A percentile compares a stretch with the other conserved stretches of the same genome.
phyloP scores from a whole-genome alignment of 2,329 filamentous ascomycete genomes.

The Aureobasidium uvarum region DNA sequence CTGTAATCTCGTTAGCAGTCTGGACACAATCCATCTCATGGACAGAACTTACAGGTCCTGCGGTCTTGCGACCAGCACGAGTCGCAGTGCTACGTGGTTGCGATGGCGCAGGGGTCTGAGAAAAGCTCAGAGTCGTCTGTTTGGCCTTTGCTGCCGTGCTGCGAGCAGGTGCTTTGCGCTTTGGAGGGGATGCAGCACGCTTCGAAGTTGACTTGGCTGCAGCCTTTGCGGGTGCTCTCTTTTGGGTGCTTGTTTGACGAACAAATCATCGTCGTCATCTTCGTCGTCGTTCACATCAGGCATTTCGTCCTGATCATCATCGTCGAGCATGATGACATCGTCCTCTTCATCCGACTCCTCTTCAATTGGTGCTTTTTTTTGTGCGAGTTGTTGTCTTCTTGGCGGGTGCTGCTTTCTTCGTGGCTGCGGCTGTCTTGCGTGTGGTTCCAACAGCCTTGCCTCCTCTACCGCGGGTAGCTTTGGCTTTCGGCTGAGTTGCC shows the following conservation, averaged over 20 bases:
- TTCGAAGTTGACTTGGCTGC: slow-evolving; percentile 30
- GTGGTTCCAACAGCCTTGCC: slow-evolving; percentile 44
- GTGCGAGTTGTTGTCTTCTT: slow-evolving; percentile 39
- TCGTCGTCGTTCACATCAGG: slow-evolving; percentile 43
- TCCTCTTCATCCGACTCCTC: slow-evolving; percentile 47
- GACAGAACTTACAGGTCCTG: slow-evolving; percentile 43
- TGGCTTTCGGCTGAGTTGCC: slow-evolving; percentile 37
- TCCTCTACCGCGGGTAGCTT: slow-evolving; percentile 49
- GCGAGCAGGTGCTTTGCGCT: slow-evolving; percentile 34
- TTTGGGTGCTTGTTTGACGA: slow-evolving; percentile 41
- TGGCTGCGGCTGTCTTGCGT: slow-evolving; percentile 40
- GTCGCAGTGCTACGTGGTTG: slow-evolving; percentile 36
- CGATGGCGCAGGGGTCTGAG: slow-evolving; percentile 37
- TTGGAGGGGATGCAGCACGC: slow-evolving; percentile 33
- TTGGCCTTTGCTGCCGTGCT: slow-evolving; percentile 32
- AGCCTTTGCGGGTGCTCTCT: slow-evolving; percentile 34
- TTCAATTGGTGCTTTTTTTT: slow-evolving; percentile 45
- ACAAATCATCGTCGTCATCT: slow-evolving; percentile 46
- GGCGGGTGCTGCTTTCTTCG: slow-evolving; percentile 40
- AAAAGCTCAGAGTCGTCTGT: slow-evolving; percentile 46
- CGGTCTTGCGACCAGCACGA: slow-evolving; percentile 36
- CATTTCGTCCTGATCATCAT: slow-evolving; percentile 47
- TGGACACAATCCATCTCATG: not conserved
- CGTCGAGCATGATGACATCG: slow-evolving; percentile 45
- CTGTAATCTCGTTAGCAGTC: slow-evolving; percentile 24